A percentile compares a stretch with the other conserved stretches of the same genome.
Conservation (phyloP, 768 basidiomycete genomes). For the Kwoniella dejecticola region DNA sequence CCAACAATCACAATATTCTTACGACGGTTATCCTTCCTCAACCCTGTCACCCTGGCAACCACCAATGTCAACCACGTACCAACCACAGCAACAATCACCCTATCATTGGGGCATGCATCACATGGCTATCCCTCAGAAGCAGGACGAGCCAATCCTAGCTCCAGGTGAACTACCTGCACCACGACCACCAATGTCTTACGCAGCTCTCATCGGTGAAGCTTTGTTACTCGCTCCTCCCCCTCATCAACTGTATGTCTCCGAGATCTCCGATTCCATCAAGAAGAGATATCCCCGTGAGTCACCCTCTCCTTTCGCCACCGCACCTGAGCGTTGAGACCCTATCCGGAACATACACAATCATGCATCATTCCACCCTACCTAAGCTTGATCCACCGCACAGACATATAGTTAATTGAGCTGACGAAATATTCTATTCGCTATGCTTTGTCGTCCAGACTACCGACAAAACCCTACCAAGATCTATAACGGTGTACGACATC, state of each 20-base stretch:
- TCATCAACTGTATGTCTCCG: conserved; percentile 51
- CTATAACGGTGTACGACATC: conserved; percentile 55
- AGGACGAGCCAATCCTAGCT: conserved; percentile 47
- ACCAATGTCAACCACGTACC: conserved; percentile 11
- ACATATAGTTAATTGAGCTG: conserved; percentile 1
- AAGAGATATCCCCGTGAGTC: conserved; percentile 50
- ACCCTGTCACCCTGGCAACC: conserved; percentile 6
- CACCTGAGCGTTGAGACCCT: too few species aligned
- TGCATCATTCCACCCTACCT: neutral
- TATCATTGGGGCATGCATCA: conserved; percentile 27
- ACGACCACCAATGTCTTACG: conserved; percentile 49
- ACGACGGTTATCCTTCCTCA: conserved; percentile 15
- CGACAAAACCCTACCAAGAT: conserved; percentile 54
- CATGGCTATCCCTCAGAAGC: conserved; percentile 31
- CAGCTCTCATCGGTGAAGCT: conserved; percentile 53
- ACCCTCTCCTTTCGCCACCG: neutral
- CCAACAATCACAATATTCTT: conserved; percentile 6
- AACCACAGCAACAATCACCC: conserved; percentile 19
- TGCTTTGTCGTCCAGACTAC: conserved; percentile 43
- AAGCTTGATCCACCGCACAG: neutral
- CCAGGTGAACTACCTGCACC: conserved; percentile 50
- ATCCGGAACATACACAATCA: neutral
- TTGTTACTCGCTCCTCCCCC: conserved; percentile 45
- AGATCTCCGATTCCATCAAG: conserved; percentile 52
- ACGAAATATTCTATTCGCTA: conserved; percentile 14